Percentiles rank a stretch among this genome's conserved stretches.
These are phyloP conservation scores for Termitomyces sp. DNA, from an alignment of 768 basidiomycete genomes.

Conservation along the genomic window DNA sequence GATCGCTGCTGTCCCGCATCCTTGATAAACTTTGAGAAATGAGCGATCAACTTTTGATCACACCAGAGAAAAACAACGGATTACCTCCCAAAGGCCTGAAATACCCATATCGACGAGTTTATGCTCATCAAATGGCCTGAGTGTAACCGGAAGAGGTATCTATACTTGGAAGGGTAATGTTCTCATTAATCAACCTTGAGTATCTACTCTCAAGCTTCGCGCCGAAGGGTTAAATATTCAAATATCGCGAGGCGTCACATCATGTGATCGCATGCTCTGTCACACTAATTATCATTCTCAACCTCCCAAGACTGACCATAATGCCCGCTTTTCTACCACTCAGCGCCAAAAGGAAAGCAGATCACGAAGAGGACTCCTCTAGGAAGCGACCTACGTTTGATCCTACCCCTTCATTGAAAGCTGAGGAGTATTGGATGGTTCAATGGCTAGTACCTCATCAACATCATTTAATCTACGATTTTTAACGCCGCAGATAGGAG, in stretches of 20 bases:
- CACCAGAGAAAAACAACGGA: neutral
- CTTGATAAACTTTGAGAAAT: neutral
- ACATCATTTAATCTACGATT: neutral
- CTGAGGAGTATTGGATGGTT: slow-evolving; percentile 61
- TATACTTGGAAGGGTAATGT: neutral
- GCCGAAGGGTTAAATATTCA: too few relatives aligned
- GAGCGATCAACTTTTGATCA: neutral
- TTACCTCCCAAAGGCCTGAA: neutral
- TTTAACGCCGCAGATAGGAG: slow-evolving; percentile 39
- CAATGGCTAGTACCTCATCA: slow-evolving; percentile 52
- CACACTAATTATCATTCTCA: neutral
- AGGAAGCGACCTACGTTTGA: slow-evolving; percentile 28
- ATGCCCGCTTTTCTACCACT: slow-evolving; percentile 31
- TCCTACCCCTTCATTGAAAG: neutral
- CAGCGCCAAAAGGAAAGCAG: slow-evolving; percentile 30
- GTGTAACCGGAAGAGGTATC: neutral
- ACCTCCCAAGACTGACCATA: neutral
- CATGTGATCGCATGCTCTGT: neutral
- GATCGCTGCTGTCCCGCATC: neutral
- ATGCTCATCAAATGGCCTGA: neutral
- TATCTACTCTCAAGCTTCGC: too few relatives aligned
- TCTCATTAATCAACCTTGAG: too few relatives aligned
- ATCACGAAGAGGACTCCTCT: slow-evolving; percentile 19
- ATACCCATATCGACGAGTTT: neutral
- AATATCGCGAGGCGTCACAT: slow-evolving; percentile 3